Base-by-base conservation (phyloP, 768 basidiomycete species). In the Coprinopsis sp. region DNA sequence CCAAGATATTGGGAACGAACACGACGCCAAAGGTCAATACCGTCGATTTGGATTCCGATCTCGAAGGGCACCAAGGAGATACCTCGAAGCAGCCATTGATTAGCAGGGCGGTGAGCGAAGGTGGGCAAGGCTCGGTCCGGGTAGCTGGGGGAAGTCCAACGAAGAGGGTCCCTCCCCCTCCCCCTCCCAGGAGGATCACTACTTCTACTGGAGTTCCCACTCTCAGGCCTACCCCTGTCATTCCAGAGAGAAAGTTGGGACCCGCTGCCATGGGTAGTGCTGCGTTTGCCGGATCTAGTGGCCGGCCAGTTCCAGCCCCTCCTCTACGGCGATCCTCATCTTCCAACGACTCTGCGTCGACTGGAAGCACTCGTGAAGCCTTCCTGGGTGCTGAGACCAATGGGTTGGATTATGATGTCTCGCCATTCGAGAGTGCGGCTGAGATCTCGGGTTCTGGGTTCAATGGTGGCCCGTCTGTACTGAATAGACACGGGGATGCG, bases 401-500 rank as follows among this genome's bases (percentile, higher is more conserved):
- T 13, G 47, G 66, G 18, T 45, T 63, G 44, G 59, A 58, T 13
- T 68, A 74, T 46, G 72, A 79, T 48, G 63, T 67, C 28, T 83
- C 82, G 37, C 82, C 84, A 19, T 87, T 87, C 50, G 82, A 85
- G 54, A 84, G 81, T 55, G 68, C 73, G 30, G 65, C 67, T 24
- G 81, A 85, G 51, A 59, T 76, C 30, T 63, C 66, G 19, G 5
- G 11, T 29, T 33, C 31, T 21, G 29, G n/a, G n/a, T n/a, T n/a
- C n/a, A n/a, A n/a, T n/a, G n/a, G n/a, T n/a, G n/a, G n/a, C n/a
- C n/a, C n/a, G n/a, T n/a, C n/a, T n/a, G n/a, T n/a, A n/a, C n/a
- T n/a, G n/a, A n/a, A n/a, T n/a, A n/a, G n/a, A n/a, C n/a, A n/a
- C n/a, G n/a, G n/a, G n/a, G n/a, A n/a, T n/a, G n/a, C n/a, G n/a